Evolutionary conservation across 495 filamentous ascomycete genomes (phyloP).

Genomic region (Lichina pygmaea): DNA sequence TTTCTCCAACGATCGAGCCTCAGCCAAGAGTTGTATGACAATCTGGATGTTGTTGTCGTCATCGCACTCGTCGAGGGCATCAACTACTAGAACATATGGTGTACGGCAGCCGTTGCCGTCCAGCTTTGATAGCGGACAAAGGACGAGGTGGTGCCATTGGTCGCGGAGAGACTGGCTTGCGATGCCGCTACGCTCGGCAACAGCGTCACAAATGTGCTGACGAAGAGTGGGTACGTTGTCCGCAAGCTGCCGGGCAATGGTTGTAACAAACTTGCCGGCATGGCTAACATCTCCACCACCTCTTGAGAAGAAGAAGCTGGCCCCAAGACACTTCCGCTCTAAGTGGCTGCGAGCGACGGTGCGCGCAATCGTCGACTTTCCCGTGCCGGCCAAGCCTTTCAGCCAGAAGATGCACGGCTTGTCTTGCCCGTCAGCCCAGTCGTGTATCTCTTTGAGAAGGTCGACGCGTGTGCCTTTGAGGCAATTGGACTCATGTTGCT

Average conservation of each 20-base stretch:
- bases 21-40: constrained; percentile 6
- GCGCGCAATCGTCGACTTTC: constrained; percentile 12
- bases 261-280: constrained; percentile 6
- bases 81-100: constrained; percentile 3
- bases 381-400: constrained; percentile 17
- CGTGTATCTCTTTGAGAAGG: constrained; percentile 9
- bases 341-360: constrained; percentile 3
- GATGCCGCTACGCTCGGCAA: constrained; percentile 2
- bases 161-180: constrained; percentile 2
- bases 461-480: constrained; percentile 12
- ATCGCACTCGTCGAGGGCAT: constrained; percentile 8
- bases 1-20: constrained; percentile 4
- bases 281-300: constrained; percentile 5
- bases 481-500: constrained; percentile 4
- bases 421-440: constrained; percentile 9
- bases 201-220: constrained; percentile 2
- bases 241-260: neutral
- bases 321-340: constrained; percentile 2
- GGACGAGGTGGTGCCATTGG: constrained; percentile 5
- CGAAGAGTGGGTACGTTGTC: neutral
- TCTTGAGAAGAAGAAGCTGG: constrained; percentile 1
- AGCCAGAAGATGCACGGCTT: constrained; percentile 17
- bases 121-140: constrained; percentile 5
- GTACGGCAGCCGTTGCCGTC: neutral
- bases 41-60: constrained; percentile 6